Conservation (phyloP, 2,329 filamentous ascomycete genomes). For the Xylaria polymorpha region DNA sequence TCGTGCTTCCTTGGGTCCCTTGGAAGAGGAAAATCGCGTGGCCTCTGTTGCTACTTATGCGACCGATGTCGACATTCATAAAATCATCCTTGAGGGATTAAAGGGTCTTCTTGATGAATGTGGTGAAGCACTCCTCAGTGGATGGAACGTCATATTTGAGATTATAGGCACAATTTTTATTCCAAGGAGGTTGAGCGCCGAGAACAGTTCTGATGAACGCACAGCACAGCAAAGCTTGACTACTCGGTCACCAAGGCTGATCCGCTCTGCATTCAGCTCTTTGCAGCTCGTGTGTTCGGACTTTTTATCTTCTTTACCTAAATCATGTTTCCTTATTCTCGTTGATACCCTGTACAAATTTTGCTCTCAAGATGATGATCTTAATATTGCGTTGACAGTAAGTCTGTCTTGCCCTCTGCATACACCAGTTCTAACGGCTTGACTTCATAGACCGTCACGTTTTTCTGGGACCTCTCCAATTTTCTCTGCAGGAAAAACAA, state of each 20-base stretch:
- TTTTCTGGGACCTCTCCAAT: constrained; percentile 96
- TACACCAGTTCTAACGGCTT: constrained; percentile 35
- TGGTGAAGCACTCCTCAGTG: constrained; percentile 83
- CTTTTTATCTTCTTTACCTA: constrained; percentile 80
- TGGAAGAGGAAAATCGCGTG: constrained; percentile 66
- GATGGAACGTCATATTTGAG: constrained; percentile 88
- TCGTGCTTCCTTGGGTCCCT: constrained; percentile 67
- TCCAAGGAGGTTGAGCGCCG: constrained; percentile 49
- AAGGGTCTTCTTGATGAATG: constrained; percentile 87
- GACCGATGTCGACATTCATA: constrained; percentile 82
- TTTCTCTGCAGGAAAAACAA: constrained; percentile 75
- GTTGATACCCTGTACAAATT: constrained; percentile 92
- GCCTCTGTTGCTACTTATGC: constrained; percentile 68
- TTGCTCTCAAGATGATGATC: constrained; percentile 86
- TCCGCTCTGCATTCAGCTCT: constrained; percentile 88
- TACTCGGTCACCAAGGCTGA: constrained; percentile 76
- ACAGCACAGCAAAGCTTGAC: constrained; percentile 54
- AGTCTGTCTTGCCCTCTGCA: constrained; percentile 45
- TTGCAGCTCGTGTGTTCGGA: constrained; percentile 95
- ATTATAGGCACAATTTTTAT: constrained; percentile 87
- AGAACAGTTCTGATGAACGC: constrained; percentile 49
- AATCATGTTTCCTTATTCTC: constrained; percentile 78
- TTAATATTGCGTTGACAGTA: constrained; percentile 94
- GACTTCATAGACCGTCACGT: constrained; percentile 78
- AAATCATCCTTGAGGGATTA: constrained; percentile 80